Evolutionary conservation across 495 filamentous ascomycete species (phyloP), one percentile per base, ranked within the genome.

Genomic region (Xylaria bambusicola): DNA sequence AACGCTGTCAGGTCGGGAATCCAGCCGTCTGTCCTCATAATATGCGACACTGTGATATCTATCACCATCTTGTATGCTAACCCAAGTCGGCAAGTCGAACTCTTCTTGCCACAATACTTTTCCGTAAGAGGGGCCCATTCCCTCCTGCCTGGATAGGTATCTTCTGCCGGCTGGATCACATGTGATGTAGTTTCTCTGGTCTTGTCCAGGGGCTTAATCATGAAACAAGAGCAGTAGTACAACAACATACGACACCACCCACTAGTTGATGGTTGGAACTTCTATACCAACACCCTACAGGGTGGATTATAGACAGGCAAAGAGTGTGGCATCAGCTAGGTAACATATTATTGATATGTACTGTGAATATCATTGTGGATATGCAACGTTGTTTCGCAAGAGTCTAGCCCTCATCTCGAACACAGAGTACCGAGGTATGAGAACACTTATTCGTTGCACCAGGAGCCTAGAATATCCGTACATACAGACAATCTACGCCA

Each of bases 221-320:
- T 38, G 36, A 38, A 38, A 38, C 36, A 38, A 38, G 36, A 38
- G 36, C 5, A 15, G 36, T 38, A 38, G 36, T 15, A 38, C 36
- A 38, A 15, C 36, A 15, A 15, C 7, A 38, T 38, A 38, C 6
- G 12, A 10, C 3, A 38, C 6, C 36, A 9, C 7, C 13, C 29
- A 21, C 29, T 18, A 18, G 36, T 38, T 18, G 31, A 33, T 4
- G n/a, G 31, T 8, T 17, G 18, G 21, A 36, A 38, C 5, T 10
- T 2, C 24, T 17, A 51, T 51, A 51, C 36, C 10, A 51, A 15
- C 48, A 51, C 48, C 48, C 48, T 51, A 20, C 33, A 51, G 48
- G 48, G 48, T 51, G 31, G 36, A 18, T 33, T 20, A 51, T 51
- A 51, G 48, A 38, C 36, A 51, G 36, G 48, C 6, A 38, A 38